Conservation (phyloP, 305 asterid genomes). For the Rubia tinctorum region DNA sequence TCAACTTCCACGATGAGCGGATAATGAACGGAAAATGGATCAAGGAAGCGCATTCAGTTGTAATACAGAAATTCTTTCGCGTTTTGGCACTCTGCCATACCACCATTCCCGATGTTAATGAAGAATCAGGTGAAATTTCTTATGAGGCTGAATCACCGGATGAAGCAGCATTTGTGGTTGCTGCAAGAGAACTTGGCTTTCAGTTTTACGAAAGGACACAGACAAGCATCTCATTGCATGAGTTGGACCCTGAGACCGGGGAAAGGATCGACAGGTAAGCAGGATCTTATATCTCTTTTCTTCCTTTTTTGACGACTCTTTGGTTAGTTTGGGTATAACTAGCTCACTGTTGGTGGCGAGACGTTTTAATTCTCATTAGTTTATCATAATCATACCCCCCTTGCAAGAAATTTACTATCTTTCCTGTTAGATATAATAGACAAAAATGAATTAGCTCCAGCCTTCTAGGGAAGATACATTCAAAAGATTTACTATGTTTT, state of each 20-base stretch:
- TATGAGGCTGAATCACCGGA: conserved; percentile 99
- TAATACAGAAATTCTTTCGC: conserved; percentile 74
- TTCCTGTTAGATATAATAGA: neutral
- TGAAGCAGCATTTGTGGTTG: conserved; percentile 95
- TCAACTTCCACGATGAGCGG: conserved; percentile 82
- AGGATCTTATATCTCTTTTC: conserved; percentile 8
- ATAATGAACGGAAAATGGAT: conserved; percentile 86
- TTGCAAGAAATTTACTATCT: neutral
- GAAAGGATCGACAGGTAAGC: conserved; percentile 61
- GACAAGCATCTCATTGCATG: conserved; percentile 72
- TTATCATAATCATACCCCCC: neutral
- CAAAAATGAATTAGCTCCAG: neutral
- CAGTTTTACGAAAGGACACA: conserved; percentile 86
- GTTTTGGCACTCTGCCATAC: conserved; percentile 94
- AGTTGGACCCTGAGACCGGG: conserved; percentile 56
- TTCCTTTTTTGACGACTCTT: neutral
- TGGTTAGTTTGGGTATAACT: neutral
- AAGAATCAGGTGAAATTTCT: conserved; percentile 55
- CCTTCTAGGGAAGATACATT: neutral
- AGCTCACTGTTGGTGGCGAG: neutral
- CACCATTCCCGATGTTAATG: conserved; percentile 80
- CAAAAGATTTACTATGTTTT: neutral
- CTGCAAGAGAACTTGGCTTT: conserved; percentile 93
- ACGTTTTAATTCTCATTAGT: neutral
- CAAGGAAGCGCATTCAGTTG: conserved; percentile 51